These are phyloP conservation scores for Atkinsonella texensis DNA, from an alignment of 2,329 filamentous ascomycete genomes.

Conservation along the genomic window DNA sequence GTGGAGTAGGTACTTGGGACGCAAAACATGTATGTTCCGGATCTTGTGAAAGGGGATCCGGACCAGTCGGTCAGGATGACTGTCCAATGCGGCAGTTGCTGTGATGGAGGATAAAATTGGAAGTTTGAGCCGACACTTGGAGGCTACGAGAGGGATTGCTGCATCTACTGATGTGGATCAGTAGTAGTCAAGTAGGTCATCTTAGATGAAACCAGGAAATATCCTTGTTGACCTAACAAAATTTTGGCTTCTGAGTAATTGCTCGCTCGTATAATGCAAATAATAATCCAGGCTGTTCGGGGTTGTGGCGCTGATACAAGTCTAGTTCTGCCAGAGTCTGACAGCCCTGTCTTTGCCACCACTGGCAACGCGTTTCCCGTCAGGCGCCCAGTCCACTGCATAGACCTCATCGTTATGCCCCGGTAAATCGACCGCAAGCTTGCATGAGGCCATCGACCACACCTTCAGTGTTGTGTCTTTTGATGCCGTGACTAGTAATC, in stretches of 20 bases:
- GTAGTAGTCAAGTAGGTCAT: neutral
- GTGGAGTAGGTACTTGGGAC: too few relatives aligned
- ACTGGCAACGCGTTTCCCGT: slow-evolving; percentile 78
- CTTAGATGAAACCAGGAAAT: neutral
- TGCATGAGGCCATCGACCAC: slow-evolving; percentile 81
- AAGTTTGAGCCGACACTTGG: too few relatives aligned
- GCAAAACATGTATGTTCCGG: too few relatives aligned
- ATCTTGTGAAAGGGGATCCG: too few relatives aligned
- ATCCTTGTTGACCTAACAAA: neutral
- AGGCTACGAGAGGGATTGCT: too few relatives aligned
- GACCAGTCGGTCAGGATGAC: too few relatives aligned
- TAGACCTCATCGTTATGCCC: slow-evolving; percentile 91
- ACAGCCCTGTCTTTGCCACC: slow-evolving; percentile 86
- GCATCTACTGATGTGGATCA: neutral
- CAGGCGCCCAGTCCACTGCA: slow-evolving; percentile 88
- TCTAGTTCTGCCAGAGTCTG: slow-evolving; percentile 51
- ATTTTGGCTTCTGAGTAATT: neutral
- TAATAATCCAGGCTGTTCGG: neutral
- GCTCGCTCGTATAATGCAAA: neutral
- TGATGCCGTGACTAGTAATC: slow-evolving; percentile 75
- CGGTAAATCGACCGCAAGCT: slow-evolving; percentile 68
- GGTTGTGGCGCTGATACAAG: neutral
- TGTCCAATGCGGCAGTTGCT: too few relatives aligned
- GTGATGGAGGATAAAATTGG: too few relatives aligned
- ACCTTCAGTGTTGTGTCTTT: slow-evolving; percentile 93